phyloP scores from a whole-genome alignment of 495 filamentous ascomycete genomes.

The Neurospora sp. region DNA sequence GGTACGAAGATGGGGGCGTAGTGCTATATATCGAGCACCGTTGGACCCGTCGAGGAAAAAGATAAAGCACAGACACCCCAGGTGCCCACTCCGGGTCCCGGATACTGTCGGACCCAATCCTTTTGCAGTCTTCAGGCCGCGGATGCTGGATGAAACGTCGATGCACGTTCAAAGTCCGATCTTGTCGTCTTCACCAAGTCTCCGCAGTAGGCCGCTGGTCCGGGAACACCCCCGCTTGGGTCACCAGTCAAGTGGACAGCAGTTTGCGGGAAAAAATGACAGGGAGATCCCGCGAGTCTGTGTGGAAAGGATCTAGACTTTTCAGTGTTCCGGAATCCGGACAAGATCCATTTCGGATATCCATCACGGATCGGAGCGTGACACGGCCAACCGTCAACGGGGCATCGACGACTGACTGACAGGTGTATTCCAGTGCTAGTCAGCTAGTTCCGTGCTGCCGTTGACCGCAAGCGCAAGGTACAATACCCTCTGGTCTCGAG shows the following conservation, averaged over 20 bases:
- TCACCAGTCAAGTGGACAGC: not conserved
- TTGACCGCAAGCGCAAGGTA: not conserved
- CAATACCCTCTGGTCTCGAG: not conserved
- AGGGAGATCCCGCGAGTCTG: not conserved
- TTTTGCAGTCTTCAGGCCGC: not conserved
- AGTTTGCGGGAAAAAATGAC: not conserved
- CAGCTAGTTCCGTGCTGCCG: not conserved
- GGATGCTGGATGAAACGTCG: not conserved
- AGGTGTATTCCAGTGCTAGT: not conserved
- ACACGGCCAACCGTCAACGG: not conserved
- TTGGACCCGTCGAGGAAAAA: not conserved
- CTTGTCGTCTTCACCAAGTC: not conserved
- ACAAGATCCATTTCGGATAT: not conserved
- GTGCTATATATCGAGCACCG: not conserved
- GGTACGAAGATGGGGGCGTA: not conserved
- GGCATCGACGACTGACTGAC: not conserved
- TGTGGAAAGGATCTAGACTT: not conserved
- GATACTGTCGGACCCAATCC: not conserved
- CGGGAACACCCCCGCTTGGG: not conserved
- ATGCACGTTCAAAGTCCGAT: not conserved
- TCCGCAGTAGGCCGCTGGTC: not conserved
- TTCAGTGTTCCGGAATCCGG: not conserved
- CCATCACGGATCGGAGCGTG: not conserved
- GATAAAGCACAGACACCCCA: no score
- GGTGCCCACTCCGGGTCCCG: not conserved